Evolutionary conservation across 108 stramenopile genomes (phyloP).

Genomic region (Skeletonema tropicum): DNA sequence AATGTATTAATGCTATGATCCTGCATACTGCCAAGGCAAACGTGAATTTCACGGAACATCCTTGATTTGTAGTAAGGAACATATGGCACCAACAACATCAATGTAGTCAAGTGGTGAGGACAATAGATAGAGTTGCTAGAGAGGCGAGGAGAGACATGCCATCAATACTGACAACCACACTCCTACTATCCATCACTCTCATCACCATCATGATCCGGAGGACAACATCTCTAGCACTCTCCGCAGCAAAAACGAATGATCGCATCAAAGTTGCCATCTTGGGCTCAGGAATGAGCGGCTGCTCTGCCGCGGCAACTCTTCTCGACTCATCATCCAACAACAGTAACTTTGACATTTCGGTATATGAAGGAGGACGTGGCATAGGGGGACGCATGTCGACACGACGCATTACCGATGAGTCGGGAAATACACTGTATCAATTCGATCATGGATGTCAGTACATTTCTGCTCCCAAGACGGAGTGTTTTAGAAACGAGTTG

Average conservation of each 20-base stretch:
- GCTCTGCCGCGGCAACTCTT: slow-evolving; percentile 30
- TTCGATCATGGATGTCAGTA: slow-evolving; percentile 51
- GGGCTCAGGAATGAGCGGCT: slow-evolving; percentile 42
- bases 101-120: too few relatives aligned
- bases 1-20: slow-evolving; percentile 14
- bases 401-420: slow-evolving; percentile 14
- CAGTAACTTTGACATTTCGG: slow-evolving; percentile 15
- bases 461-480: slow-evolving; percentile 34
- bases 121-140: too few relatives aligned
- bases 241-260: not conserved
- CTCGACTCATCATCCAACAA: slow-evolving; percentile 19
- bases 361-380: slow-evolving; percentile 44
- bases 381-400: slow-evolving; percentile 47
- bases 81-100: not conserved
- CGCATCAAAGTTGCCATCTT: slow-evolving; percentile 37
- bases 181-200: not conserved
- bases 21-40: slow-evolving; percentile 5
- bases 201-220: not conserved
- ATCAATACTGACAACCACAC: not conserved
- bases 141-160: not conserved
- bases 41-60: slow-evolving; percentile 4
- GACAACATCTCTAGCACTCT: not conserved
- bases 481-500: slow-evolving; percentile 22
- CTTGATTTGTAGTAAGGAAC: slow-evolving; percentile 9
- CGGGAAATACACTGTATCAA: slow-evolving; percentile 1